Conservation (phyloP, 1,284 basidiomycete species). For the Tilletia setariae region DNA sequence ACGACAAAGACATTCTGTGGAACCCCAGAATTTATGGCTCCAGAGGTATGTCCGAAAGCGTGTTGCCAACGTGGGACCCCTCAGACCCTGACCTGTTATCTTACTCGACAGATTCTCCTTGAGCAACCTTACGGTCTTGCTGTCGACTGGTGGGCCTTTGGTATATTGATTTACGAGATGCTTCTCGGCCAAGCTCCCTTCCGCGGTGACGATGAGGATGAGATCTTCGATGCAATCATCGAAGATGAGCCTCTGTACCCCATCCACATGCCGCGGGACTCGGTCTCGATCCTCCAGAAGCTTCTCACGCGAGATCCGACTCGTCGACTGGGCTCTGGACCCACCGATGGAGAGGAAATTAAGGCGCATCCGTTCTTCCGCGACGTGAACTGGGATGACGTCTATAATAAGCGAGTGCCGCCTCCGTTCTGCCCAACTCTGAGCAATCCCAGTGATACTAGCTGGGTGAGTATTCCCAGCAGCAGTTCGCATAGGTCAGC, state of each 20-base stretch:
- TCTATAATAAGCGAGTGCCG: slow-evolving; percentile 90
- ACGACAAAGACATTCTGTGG: slow-evolving; percentile 99
- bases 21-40: slow-evolving; percentile 99
- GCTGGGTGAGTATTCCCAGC: slow-evolving; percentile 58
- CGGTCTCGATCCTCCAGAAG: slow-evolving; percentile 84
- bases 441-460: slow-evolving; percentile 60
- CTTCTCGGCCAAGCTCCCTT: slow-evolving; percentile 96
- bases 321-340: slow-evolving; percentile 87
- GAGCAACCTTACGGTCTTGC: slow-evolving; percentile 97
- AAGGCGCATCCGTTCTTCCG: slow-evolving; percentile 98
- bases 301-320: slow-evolving; percentile 86
- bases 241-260: slow-evolving; percentile 98
- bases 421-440: slow-evolving; percentile 96
- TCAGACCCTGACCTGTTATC: neutral
- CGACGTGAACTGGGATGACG: slow-evolving; percentile 93
- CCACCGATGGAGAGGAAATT: slow-evolving; percentile 92
- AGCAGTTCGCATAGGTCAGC: neutral
- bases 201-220: slow-evolving; percentile 98
- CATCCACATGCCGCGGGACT: slow-evolving; percentile 98
- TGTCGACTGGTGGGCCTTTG: slow-evolving; percentile 99
- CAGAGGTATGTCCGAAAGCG: slow-evolving; percentile 66
- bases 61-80: neutral
- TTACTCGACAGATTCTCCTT: slow-evolving; percentile 84
- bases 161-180: slow-evolving; percentile 98
- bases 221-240: slow-evolving; percentile 98